A percentile compares a stretch with the other conserved stretches of the same genome.
phyloP scores from a whole-genome alignment of 441 rosid genomes.

The Geranium incanum region DNA sequence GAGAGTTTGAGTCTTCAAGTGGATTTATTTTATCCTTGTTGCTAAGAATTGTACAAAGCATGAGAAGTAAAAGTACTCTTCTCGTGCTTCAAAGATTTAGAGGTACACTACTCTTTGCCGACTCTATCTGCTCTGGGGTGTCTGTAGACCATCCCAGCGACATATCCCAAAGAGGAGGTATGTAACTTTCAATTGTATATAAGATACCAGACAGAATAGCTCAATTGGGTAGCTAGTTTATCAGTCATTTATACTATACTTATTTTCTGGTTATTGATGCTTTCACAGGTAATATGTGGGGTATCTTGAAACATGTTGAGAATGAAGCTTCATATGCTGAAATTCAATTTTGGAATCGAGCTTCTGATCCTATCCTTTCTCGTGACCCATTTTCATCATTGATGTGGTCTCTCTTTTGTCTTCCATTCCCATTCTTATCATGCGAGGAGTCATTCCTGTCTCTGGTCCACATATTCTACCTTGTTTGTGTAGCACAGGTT shows the following conservation, averaged over 20 bases:
- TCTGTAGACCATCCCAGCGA: conserved; percentile 33
- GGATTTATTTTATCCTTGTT: conserved; percentile 68
- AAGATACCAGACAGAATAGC: background rate
- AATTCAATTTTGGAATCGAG: conserved; percentile 67
- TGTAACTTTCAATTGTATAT: conserved; percentile 9
- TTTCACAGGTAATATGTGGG: conserved; percentile 44
- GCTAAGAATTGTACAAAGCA: conserved; percentile 56
- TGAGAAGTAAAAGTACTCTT: conserved; percentile 47
- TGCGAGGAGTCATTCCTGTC: conserved; percentile 74
- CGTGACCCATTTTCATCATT: conserved; percentile 95
- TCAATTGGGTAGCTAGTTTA: background rate
- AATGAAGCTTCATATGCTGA: conserved; percentile 43
- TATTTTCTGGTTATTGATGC: conserved; percentile 5
- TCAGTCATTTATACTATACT: conserved; percentile 3
- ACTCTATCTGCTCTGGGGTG: conserved; percentile 63
- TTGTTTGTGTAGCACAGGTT: conserved; percentile 80
- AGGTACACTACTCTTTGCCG: conserved; percentile 72
- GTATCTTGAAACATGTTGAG: conserved; percentile 41
- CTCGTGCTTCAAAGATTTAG: conserved; percentile 80
- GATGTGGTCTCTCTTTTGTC: conserved; percentile 96
- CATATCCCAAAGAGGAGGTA: conserved; percentile 46
- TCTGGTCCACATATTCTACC: conserved; percentile 80
- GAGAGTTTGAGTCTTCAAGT: conserved; percentile 64
- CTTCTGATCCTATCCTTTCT: conserved; percentile 76
- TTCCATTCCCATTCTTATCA: conserved; percentile 74